Conservation (phyloP, 352 stramenopile genomes). For the Globisporangium nunn region DNA sequence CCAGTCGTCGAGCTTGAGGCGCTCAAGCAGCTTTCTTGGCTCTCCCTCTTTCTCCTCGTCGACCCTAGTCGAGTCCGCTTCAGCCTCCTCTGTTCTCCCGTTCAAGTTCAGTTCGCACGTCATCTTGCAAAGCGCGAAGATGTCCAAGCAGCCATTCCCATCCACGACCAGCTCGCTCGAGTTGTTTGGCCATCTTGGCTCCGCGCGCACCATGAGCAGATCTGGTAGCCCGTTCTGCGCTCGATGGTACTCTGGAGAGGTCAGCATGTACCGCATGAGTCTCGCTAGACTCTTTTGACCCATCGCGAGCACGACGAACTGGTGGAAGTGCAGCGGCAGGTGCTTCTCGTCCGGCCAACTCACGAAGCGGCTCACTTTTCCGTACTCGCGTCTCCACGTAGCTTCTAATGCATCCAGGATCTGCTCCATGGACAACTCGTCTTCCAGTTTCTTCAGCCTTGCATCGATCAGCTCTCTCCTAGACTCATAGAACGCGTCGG, state of each 20-base stretch:
- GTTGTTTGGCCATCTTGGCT: neutral
- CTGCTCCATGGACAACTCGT: conserved; percentile 30
- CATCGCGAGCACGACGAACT: conserved; percentile 45
- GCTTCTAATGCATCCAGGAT: conserved; percentile 29
- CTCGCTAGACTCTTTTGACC: conserved; percentile 28
- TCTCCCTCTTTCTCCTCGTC: neutral
- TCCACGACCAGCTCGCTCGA: conserved; percentile 14
- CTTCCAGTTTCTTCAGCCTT: conserved; percentile 31
- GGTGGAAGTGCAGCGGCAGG: conserved; percentile 36
- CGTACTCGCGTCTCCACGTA: conserved; percentile 35
- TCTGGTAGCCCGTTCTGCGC: conserved; percentile 72
- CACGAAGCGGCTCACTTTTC: conserved; percentile 61
- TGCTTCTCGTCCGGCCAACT: conserved; percentile 29
- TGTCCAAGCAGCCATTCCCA: conserved; percentile 31
- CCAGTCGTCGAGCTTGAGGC: conserved; percentile 7
- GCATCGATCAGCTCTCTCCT: conserved; percentile 38
- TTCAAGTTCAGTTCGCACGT: conserved; percentile 41
- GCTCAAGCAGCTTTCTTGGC: conserved; percentile 9
- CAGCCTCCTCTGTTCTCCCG: neutral
- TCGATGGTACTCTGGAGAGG: conserved; percentile 57
- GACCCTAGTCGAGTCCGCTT: neutral
- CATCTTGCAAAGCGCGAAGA: conserved; percentile 51
- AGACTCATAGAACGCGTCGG: conserved; percentile 37
- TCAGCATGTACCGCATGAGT: conserved; percentile 59
- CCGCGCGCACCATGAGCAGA: conserved; percentile 43